Evolutionary conservation across 2,329 filamentous ascomycete genomes (phyloP).

Genomic region (Chalara sp.): DNA sequence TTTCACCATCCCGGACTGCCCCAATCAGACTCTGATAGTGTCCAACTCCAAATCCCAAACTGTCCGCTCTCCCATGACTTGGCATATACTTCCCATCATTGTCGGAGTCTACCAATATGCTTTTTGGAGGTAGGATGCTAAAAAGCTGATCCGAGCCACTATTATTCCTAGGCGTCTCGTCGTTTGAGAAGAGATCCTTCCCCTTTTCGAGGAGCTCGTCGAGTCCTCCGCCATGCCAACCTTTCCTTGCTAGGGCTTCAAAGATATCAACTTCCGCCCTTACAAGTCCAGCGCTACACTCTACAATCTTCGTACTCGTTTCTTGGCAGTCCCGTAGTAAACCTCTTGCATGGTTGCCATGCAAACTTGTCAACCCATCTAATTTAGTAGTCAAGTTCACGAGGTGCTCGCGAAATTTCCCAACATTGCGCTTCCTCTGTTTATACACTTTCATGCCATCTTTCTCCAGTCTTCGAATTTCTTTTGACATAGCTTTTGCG

Average conservation of each 20-base stretch:
- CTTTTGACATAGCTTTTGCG: constrained; percentile 46
- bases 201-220: constrained; percentile 61
- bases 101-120: constrained; percentile 47
- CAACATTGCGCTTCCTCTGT: constrained; percentile 54
- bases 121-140: constrained; percentile 57
- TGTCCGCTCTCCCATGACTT: constrained; percentile 44
- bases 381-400: constrained; percentile 56
- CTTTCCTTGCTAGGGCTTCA: constrained; percentile 58
- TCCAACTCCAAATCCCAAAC: constrained; percentile 44
- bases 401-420: constrained; percentile 53
- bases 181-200: constrained; percentile 50
- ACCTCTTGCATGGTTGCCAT: constrained; percentile 52
- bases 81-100: neutral
- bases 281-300: constrained; percentile 58
- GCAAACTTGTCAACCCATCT: constrained; percentile 54
- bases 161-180: constrained; percentile 26
- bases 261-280: constrained; percentile 66
- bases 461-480: constrained; percentile 59
- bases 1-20: constrained; percentile 35
- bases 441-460: constrained; percentile 55
- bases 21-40: constrained; percentile 52
- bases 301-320: constrained; percentile 54
- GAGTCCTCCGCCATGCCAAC: constrained; percentile 60
- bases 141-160: constrained; percentile 46
- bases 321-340: constrained; percentile 58